phyloP scores from a whole-genome alignment of 192 early-diverging fungal genomes.

The Phlyctochytrium planicorne region DNA sequence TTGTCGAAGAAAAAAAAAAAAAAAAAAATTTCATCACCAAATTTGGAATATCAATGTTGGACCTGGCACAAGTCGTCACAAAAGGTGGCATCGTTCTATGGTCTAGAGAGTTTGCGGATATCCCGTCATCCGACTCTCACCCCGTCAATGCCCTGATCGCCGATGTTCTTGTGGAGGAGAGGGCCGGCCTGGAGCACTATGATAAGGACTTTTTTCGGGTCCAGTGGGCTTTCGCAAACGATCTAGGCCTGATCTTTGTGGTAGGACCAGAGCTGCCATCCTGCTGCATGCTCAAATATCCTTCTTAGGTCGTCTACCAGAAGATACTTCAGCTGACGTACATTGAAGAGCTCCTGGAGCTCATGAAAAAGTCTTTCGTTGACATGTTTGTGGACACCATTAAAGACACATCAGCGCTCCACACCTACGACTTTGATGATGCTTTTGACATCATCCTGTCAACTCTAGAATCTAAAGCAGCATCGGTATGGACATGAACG shows the following conservation, averaged over 20 bases:
- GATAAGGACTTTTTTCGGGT: conserved; percentile 62
- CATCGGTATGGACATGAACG: background rate
- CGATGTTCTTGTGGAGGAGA: conserved; percentile 77
- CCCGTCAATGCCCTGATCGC: conserved; percentile 76
- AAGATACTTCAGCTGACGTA: conserved; percentile 84
- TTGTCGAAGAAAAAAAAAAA: conserved; percentile 35
- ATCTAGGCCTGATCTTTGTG: conserved; percentile 34
- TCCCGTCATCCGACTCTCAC: conserved; percentile 10
- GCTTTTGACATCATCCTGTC: conserved; percentile 67
- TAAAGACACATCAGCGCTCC: conserved; percentile 21
- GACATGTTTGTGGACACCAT: conserved; percentile 51
- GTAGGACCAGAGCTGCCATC: conserved; percentile 14
- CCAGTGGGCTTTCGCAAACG: conserved; percentile 36
- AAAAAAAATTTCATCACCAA: conserved; percentile 24
- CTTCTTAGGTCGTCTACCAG: conserved; percentile 72
- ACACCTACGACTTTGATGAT: conserved; percentile 59
- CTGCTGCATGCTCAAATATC: background rate
- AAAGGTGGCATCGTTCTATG: conserved; percentile 88
- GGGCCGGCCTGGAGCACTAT: conserved; percentile 51
- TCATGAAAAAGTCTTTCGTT: conserved; percentile 66
- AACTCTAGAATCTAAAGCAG: conserved; percentile 57
- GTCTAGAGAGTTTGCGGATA: conserved; percentile 66
- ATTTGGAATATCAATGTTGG: conserved; percentile 65
- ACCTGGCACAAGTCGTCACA: conserved; percentile 78
- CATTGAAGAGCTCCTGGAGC: conserved; percentile 77